Evolutionary conservation across 306 rosid species (phyloP).

Genomic region (Trifolium pratense): DNA sequence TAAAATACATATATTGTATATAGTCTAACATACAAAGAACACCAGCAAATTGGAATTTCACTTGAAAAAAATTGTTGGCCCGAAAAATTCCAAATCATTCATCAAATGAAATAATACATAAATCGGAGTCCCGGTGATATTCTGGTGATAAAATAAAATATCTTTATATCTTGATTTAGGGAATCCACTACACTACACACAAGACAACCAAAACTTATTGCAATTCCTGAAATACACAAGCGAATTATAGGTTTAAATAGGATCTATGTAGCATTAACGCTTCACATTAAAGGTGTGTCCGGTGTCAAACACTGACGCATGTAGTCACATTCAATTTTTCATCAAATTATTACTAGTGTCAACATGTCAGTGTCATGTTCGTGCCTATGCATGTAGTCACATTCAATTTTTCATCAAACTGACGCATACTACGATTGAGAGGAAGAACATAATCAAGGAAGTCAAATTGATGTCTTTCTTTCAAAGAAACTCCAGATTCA

Average conservation of each 20-base stretch:
- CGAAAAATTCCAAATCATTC: background rate
- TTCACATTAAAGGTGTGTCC: background rate
- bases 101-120: conserved; percentile 3
- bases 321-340: background rate
- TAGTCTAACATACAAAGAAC: background rate
- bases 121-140: background rate
- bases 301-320: background rate
- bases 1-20: background rate
- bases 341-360: background rate
- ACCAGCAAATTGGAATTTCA: conserved; percentile 6
- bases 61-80: background rate
- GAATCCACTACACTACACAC: background rate
- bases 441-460: conserved; percentile 7
- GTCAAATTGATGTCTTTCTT: conserved; percentile 2
- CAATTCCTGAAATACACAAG: background rate
- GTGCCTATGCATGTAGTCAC: no score
- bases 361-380: background rate
- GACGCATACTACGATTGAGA: conserved; percentile 1
- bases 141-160: background rate
- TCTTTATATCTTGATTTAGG: background rate
- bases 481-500: conserved; percentile 29
- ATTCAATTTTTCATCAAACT: no score
- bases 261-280: background rate
- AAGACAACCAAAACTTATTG: background rate
- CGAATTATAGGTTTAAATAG: conserved; percentile 11